Conservation (phyloP, 2,329 filamentous ascomycete genomes). For the Lecanicillium sp. region DNA sequence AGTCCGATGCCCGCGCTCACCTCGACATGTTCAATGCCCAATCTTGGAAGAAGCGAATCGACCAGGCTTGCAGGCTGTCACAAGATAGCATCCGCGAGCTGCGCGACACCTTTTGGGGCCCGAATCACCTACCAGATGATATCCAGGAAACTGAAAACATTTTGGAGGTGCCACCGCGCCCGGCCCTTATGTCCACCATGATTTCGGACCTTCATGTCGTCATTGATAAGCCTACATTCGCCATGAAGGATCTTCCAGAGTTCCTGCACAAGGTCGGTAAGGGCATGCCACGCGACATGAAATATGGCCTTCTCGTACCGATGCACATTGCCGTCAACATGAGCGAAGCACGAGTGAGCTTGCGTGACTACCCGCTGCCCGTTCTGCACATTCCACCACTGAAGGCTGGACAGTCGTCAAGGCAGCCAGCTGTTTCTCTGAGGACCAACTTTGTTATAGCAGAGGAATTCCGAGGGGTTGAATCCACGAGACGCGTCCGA, state of each 20-base stretch:
- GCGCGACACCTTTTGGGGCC: slow-evolving; percentile 73
- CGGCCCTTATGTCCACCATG: slow-evolving; percentile 72
- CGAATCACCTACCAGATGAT: slow-evolving; percentile 75
- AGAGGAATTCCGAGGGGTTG: slow-evolving; percentile 78
- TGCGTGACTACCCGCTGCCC: slow-evolving; percentile 91
- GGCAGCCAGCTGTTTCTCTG: slow-evolving; percentile 74
- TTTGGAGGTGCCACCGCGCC: slow-evolving; percentile 76
- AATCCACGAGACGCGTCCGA: slow-evolving; percentile 73
- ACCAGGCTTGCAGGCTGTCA: slow-evolving; percentile 64
- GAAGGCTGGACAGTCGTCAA: slow-evolving; percentile 70
- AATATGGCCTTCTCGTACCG: slow-evolving; percentile 83
- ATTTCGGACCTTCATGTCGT: slow-evolving; percentile 80
- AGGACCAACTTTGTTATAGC: slow-evolving; percentile 91
- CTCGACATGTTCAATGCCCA: slow-evolving; percentile 77
- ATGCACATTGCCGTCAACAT: slow-evolving; percentile 86
- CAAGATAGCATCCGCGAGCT: slow-evolving; percentile 72
- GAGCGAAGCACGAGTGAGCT: slow-evolving; percentile 78
- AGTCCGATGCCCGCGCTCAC: slow-evolving; percentile 68
- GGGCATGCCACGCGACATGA: slow-evolving; percentile 86
- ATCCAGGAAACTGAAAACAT: slow-evolving; percentile 78
- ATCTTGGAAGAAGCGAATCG: slow-evolving; percentile 89
- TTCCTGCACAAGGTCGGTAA: slow-evolving; percentile 92
- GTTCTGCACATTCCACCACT: slow-evolving; percentile 84
- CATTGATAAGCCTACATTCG: slow-evolving; percentile 90
- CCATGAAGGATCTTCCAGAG: slow-evolving; percentile 69